Conservation (phyloP, 2,329 filamentous ascomycete species). For the Stachybotrys echinatus region DNA sequence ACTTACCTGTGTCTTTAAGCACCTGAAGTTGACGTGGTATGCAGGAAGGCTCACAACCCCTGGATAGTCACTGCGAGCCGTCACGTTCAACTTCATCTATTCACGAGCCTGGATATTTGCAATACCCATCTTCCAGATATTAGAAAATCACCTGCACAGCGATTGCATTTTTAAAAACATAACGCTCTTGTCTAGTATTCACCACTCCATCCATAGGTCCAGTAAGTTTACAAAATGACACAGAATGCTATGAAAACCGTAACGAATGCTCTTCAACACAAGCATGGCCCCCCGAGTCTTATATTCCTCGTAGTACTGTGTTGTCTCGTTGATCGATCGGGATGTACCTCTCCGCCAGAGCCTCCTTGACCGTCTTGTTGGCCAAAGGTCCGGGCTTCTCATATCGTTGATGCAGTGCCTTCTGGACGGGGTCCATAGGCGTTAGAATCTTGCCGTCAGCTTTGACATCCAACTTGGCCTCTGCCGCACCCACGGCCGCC, state of each 20-base stretch:
- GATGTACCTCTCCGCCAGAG: conserved; percentile 50
- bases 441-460: conserved; percentile 16
- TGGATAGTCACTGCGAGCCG: too few relatives aligned
- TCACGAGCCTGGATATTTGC: too few relatives aligned
- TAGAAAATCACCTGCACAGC: too few relatives aligned
- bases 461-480: conserved; percentile 27
- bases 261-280: not conserved
- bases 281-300: conserved; percentile 5
- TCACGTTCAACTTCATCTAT: too few relatives aligned
- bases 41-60: too few relatives aligned
- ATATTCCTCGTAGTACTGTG: conserved; percentile 35
- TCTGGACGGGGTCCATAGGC: conserved; percentile 35
- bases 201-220: too few relatives aligned
- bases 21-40: too few relatives aligned
- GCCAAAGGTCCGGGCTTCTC: conserved; percentile 32
- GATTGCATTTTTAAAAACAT: too few relatives aligned
- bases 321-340: conserved; percentile 41
- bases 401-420: conserved; percentile 47
- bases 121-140: too few relatives aligned
- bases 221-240: not conserved
- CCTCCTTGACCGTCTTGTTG: conserved; percentile 46
- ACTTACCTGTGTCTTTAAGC: too few relatives aligned
- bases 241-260: not conserved
- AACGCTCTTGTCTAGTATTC: too few relatives aligned
- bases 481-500: conserved; percentile 26